These are phyloP conservation scores for Penicillium sp. DNA, from an alignment of 2,329 filamentous ascomycete species.

Conservation along the genomic window DNA sequence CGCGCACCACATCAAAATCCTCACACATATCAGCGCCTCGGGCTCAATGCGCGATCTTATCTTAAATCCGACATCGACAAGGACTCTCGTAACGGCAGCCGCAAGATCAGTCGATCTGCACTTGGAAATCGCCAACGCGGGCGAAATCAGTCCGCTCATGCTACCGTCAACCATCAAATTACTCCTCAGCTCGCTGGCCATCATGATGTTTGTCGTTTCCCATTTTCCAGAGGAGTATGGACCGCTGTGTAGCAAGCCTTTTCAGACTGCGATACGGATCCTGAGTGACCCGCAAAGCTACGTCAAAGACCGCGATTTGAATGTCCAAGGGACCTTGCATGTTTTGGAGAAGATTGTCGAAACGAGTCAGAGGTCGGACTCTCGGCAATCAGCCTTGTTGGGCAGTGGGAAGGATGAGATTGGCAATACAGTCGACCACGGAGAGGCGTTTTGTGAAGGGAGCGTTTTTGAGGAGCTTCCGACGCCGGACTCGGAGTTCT, in stretches of 20 bases:
- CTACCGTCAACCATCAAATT: not conserved
- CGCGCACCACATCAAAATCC: not conserved
- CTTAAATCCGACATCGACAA: not conserved
- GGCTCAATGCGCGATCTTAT: not conserved
- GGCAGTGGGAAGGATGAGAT: not conserved
- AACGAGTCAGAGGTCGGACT: not conserved
- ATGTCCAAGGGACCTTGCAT: not conserved
- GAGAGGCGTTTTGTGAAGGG: not conserved
- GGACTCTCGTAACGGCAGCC: not conserved
- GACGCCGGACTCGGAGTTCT: not conserved
- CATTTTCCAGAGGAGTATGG: not conserved
- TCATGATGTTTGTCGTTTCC: not conserved
- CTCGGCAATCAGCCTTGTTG: not conserved
- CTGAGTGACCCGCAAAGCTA: not conserved
- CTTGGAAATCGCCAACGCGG: not conserved
- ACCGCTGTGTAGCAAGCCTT: not conserved
- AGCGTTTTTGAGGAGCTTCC: not conserved
- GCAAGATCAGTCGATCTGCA: not conserved
- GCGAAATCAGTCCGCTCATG: not conserved
- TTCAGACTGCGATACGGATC: not conserved
- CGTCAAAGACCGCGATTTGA: not conserved
- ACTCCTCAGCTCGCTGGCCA: not conserved
- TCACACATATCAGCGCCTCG: not conserved
- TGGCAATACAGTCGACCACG: not conserved
- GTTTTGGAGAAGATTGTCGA: not conserved